These are phyloP conservation scores for Amanita thiersii DNA, from an alignment of 768 basidiomycete species.

Conservation along the genomic window DNA sequence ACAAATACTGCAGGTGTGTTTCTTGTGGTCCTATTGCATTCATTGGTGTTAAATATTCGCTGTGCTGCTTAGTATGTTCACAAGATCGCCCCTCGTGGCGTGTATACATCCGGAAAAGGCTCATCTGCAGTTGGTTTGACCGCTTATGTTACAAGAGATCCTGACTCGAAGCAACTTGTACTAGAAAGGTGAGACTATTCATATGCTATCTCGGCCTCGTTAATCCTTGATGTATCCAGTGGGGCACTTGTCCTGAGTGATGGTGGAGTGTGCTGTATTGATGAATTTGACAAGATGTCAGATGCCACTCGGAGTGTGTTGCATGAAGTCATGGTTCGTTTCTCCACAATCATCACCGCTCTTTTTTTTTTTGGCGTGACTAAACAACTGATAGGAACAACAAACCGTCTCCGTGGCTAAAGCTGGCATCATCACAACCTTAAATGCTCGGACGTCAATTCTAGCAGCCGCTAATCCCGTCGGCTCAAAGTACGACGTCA, in stretches of 20 bases:
- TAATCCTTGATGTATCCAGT: slow-evolving; percentile 28
- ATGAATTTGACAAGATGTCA: slow-evolving; percentile 99
- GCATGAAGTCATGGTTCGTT: slow-evolving; percentile 91
- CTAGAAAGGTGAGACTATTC: slow-evolving; percentile 68
- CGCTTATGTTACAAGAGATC: slow-evolving; percentile 96
- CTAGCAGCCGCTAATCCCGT: slow-evolving; percentile 97
- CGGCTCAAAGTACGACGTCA: slow-evolving; percentile 89
- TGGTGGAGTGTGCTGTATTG: slow-evolving; percentile 97
- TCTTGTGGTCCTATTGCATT: background rate
- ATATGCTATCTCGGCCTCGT: background rate
- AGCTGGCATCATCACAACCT: slow-evolving; percentile 96
- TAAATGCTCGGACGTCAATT: slow-evolving; percentile 97
- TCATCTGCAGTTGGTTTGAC: slow-evolving; percentile 98
- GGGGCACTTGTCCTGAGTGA: slow-evolving; percentile 93
- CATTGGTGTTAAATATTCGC: background rate
- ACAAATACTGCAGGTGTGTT: slow-evolving; percentile 80
- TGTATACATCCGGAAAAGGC: slow-evolving; percentile 96
- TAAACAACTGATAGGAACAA: slow-evolving; percentile 65
- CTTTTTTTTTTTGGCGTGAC: background rate
- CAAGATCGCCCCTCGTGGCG: slow-evolving; percentile 95
- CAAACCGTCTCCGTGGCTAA: slow-evolving; percentile 99
- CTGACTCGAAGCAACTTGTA: slow-evolving; percentile 96
- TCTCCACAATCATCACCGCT: background rate
- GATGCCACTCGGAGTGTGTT: slow-evolving; percentile 94
- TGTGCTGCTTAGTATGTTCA: slow-evolving; percentile 75